Conservation (phyloP, 179 eudicot species). For the Silene noctiflora region DNA sequence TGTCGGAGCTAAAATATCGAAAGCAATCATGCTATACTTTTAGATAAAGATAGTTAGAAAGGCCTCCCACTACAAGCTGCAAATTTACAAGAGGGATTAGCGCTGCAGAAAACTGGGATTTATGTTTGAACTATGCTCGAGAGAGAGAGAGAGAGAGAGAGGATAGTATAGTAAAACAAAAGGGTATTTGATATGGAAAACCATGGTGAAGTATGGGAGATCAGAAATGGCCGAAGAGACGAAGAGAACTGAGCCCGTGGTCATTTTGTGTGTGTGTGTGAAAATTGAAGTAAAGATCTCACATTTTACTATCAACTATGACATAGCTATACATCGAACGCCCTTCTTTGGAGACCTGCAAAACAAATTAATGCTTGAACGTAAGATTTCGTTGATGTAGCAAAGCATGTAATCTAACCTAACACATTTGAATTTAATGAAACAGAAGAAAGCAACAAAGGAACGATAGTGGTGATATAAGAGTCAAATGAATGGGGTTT, state of each 20-base stretch:
- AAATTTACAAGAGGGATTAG: not conserved
- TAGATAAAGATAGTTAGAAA: too few relatives aligned
- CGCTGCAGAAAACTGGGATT: not conserved
- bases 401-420: not conserved
- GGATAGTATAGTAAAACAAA: not conserved
- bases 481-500: not conserved
- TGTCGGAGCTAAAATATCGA: too few relatives aligned
- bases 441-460: not conserved
- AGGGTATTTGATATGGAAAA: not conserved
- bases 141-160: not conserved
- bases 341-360: slow-evolving; percentile 83
- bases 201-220: not conserved
- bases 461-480: not conserved
- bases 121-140: not conserved
- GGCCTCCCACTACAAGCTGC: not conserved
- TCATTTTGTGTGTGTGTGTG: too few relatives aligned
- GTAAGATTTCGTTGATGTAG: not conserved
- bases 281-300: slow-evolving; percentile 26
- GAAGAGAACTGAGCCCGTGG: not conserved
- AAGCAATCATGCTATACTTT: too few relatives aligned
- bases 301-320: slow-evolving; percentile 81
- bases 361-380: not conserved
- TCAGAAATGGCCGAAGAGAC: not conserved
- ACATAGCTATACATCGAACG: slow-evolving; percentile 77
- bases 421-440: not conserved